Evolutionary conservation across 2,329 filamentous ascomycete genomes (phyloP), one percentile per base, ranked within the genome.

Genomic region (Penicillium sp.): DNA sequence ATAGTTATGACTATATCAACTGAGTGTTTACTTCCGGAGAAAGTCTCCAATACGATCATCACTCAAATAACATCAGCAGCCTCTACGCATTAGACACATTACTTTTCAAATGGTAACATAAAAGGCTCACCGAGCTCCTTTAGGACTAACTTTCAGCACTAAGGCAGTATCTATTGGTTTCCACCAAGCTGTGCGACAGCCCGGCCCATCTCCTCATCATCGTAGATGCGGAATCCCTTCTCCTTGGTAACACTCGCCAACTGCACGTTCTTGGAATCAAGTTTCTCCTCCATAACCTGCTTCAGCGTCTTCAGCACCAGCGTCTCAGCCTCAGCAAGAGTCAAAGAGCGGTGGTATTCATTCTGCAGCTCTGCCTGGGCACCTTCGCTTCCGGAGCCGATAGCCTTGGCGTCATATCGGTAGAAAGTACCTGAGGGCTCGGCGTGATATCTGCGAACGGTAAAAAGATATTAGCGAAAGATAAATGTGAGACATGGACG

Each of bases 241-340:
- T 97, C 93, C 82, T 92, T 96, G 60, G 94, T 99, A 55, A 99
- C 94, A 73, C 93, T 97, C 51, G 94, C 94, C 66, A 99, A 78
- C 81, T 99, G 94, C 63, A 99, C 94, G 73, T 99, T 99, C 85
- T 99, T 99, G 62, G 92, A 85, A 74, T 99, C 94, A 58, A 99
- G 83, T 82, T 99, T 99, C 86, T 99, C 94, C 80, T 99, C 94
- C 94, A 99, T 99, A 66, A 99, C 94, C 80, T 99, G 94, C 84
- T 97, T 99, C 75, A 99, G 77, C 35, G 94, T 99, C 85, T 97
- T 97, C 70, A 99, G 82, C 49, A 96, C 92, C 63, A 99, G 80
- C 3, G 92, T 94, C 80, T 99, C 94, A 55, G 94, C 94, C 73
- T 99, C 94, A 54, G 84, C 81, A 60, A 99, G 87, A 41, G 92